A percentile compares a stretch with the other conserved stretches of the same genome.
These are phyloP conservation scores for Pyronema omphalodes DNA, from an alignment of 495 filamentous ascomycete species.

Conservation along the genomic window DNA sequence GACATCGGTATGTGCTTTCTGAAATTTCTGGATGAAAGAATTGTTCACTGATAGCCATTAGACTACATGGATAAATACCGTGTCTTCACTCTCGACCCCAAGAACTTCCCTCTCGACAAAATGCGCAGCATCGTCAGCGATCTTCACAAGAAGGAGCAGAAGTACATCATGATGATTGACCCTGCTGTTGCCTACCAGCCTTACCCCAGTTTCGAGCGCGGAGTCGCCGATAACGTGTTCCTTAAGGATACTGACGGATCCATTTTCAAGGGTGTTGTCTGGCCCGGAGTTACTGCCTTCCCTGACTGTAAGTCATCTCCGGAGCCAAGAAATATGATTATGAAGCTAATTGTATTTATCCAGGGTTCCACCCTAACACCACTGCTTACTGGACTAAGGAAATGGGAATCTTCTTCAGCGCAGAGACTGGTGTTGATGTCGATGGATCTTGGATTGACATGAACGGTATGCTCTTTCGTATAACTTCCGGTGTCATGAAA, in stretches of 20 bases:
- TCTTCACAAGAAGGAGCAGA: conserved; percentile 54
- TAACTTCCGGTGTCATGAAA: too few relatives aligned
- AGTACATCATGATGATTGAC: conserved; percentile 79
- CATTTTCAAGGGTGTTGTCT: conserved; percentile 61
- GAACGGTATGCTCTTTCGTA: conserved; percentile 41
- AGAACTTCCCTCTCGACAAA: conserved; percentile 47
- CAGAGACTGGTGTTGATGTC: conserved; percentile 51
- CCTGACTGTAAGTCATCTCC: conserved; percentile 37
- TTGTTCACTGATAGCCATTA: too few relatives aligned
- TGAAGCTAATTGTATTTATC: too few relatives aligned
- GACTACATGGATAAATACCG: conserved; percentile 45
- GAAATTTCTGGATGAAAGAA: too few relatives aligned
- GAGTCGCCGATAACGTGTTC: conserved; percentile 43
- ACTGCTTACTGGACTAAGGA: conserved; percentile 57
- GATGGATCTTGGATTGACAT: conserved; percentile 81
- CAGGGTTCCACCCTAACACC: conserved; percentile 48
- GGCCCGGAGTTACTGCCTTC: conserved; percentile 65
- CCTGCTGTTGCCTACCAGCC: conserved; percentile 55
- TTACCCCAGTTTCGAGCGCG: conserved; percentile 47
- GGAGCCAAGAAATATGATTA: too few relatives aligned
- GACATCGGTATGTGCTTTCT: conserved; percentile 36
- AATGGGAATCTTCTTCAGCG: conserved; percentile 49
- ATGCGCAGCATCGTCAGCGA: conserved; percentile 53
- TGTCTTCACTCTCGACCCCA: conserved; percentile 58
- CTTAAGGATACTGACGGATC: conserved; percentile 45